A percentile compares a stretch with the other conserved stretches of the same genome.
These are phyloP conservation scores for Perilla frutescens DNA, from an alignment of 257 asterid genomes.

Conservation along the genomic window DNA sequence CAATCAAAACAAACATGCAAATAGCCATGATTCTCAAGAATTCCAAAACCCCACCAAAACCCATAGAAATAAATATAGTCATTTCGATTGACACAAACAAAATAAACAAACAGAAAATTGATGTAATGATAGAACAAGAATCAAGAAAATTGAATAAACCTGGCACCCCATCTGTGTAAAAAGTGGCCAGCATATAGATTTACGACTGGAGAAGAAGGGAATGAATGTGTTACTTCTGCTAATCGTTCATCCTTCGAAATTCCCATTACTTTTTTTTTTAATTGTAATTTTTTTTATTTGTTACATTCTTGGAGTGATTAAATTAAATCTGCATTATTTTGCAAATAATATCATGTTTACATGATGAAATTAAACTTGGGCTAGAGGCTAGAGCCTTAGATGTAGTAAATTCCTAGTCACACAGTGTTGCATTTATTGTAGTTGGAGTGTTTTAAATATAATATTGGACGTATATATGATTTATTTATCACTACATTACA, in stretches of 20 bases:
- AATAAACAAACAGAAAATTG: background rate
- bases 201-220: slow-evolving; percentile 52
- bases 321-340: background rate
- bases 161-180: slow-evolving; percentile 93
- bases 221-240: slow-evolving; percentile 36
- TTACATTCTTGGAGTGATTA: background rate
- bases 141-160: slow-evolving; percentile 46
- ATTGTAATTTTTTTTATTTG: background rate
- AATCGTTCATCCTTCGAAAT: slow-evolving; percentile 29
- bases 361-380: too few relatives aligned
- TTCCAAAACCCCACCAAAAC: background rate
- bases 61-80: background rate
- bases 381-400: too few relatives aligned
- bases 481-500: too few relatives aligned
- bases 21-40: background rate
- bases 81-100: background rate
- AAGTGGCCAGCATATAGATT: slow-evolving; percentile 78
- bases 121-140: background rate
- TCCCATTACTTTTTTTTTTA: background rate
- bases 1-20: background rate
- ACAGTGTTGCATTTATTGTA: too few relatives aligned
- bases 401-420: too few relatives aligned
- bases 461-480: too few relatives aligned
- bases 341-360: background rate
- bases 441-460: too few relatives aligned